These are phyloP conservation scores for Phialophora verrucosa DNA, from an alignment of 2,329 filamentous ascomycete species.

Conservation along the genomic window DNA sequence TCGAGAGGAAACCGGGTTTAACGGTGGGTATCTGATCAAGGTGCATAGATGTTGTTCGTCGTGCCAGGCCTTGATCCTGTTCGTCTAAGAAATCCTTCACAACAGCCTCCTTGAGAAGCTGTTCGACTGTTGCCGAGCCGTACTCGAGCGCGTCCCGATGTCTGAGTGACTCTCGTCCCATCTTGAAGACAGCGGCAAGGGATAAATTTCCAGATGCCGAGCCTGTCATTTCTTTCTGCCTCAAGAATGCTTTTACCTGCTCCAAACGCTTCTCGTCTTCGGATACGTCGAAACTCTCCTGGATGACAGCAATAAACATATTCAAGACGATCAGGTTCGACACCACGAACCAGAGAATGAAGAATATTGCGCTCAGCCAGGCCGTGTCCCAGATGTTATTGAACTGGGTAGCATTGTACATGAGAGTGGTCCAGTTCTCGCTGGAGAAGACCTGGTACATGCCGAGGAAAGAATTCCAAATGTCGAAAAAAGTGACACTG, in stretches of 20 bases:
- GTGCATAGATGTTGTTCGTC: constrained; percentile 41
- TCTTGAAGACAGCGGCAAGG: constrained; percentile 71
- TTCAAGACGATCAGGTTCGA: constrained; percentile 95
- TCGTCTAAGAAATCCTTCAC: constrained; percentile 94
- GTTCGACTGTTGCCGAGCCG: constrained; percentile 88
- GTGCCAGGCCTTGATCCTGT: constrained; percentile 49
- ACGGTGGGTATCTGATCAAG: constrained; percentile 51
- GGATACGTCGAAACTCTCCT: constrained; percentile 98
- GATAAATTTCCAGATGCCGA: constrained; percentile 72
- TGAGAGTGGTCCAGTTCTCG: constrained; percentile 89
- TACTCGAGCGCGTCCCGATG: constrained; percentile 85
- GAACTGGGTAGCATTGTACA: constrained; percentile 80
- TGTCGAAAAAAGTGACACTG: constrained; percentile 79
- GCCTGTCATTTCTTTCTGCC: constrained; percentile 81
- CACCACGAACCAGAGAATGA: constrained; percentile 95
- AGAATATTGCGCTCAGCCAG: constrained; percentile 90
- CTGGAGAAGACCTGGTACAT: constrained; percentile 98
- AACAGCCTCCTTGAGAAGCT: constrained; percentile 94
- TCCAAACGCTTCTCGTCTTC: constrained; percentile 97
- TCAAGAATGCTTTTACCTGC: constrained; percentile 92
- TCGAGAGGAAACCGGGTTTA: constrained; percentile 65
- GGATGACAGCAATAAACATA: constrained; percentile 99
- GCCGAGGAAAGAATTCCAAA: constrained; percentile 93
- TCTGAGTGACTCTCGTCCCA: constrained; percentile 66
- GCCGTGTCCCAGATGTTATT: constrained; percentile 71